Evolutionary conservation across 2,329 filamentous ascomycete genomes (phyloP).

Genomic region (Pseudogymnoascus verrucosus): DNA sequence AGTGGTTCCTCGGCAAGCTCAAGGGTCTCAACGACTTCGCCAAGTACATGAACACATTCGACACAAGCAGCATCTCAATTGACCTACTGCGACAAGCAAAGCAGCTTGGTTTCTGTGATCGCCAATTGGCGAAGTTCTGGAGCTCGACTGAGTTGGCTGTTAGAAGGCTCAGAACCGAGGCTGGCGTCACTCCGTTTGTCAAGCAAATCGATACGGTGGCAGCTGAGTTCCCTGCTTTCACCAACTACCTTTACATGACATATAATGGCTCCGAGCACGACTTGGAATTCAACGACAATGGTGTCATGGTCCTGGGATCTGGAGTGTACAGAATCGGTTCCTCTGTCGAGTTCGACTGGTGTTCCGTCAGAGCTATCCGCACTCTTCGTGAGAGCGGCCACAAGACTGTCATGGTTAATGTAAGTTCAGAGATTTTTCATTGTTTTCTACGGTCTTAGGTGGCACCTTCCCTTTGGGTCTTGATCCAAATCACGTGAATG

Average conservation of each 20-base stretch:
- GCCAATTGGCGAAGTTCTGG: constrained; percentile 89
- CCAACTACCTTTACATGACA: constrained; percentile 94
- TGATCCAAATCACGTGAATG: neutral
- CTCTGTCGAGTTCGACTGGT: constrained; percentile 99
- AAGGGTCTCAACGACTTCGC: constrained; percentile 87
- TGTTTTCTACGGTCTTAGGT: neutral
- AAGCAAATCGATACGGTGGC: constrained; percentile 99
- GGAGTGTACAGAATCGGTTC: constrained; percentile 96
- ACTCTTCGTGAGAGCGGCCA: constrained; percentile 75
- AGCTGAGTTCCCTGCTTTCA: constrained; percentile 87
- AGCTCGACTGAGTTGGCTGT: constrained; percentile 90
- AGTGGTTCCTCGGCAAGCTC: constrained; percentile 92
- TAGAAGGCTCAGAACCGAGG: constrained; percentile 73
- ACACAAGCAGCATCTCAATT: constrained; percentile 54
- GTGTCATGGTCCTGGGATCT: constrained; percentile 92
- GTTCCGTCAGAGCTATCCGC: constrained; percentile 86
- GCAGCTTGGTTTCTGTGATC: constrained; percentile 87
- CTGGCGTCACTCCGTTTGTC: constrained; percentile 77
- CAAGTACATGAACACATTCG: constrained; percentile 65
- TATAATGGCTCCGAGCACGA: constrained; percentile 90
- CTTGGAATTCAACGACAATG: constrained; percentile 75
- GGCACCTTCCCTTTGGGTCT: neutral
- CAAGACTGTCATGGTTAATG: constrained; percentile 94
- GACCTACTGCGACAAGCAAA: constrained; percentile 75
- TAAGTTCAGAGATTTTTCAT: constrained; percentile 13